Conservation (phyloP, 2,329 filamentous ascomycete genomes). For the Penicillium sp. region DNA sequence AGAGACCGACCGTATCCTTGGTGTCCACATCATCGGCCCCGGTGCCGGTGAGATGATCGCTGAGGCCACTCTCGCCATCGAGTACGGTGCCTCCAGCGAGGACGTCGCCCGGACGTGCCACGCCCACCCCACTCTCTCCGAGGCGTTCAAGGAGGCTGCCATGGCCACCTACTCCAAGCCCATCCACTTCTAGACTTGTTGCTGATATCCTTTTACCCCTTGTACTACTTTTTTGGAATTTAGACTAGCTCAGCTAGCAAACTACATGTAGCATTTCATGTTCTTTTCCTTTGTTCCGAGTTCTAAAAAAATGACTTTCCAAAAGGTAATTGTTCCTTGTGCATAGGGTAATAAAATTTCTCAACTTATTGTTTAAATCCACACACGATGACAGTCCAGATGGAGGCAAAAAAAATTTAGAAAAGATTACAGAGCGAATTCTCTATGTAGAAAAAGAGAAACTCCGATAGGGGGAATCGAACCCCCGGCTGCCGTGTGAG, state of each 20-base stretch:
- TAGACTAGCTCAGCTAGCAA: constrained; percentile 39
- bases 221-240: constrained; percentile 28
- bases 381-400: no score
- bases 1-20: constrained; percentile 92
- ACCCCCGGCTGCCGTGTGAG: constrained; percentile 31
- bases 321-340: no score
- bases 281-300: constrained; percentile 25
- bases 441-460: background rate
- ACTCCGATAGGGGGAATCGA: constrained; percentile 31
- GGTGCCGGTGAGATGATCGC: constrained; percentile 99
- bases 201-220: constrained; percentile 22
- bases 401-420: no score
- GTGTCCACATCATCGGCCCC: constrained; percentile 93
- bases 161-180: constrained; percentile 96
- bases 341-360: no score
- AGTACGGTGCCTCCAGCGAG: constrained; percentile 94
- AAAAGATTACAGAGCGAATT: no score
- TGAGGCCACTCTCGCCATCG: constrained; percentile 88
- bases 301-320: background rate
- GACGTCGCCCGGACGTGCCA: constrained; percentile 94
- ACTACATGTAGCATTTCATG: constrained; percentile 39
- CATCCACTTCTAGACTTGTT: constrained; percentile 75
- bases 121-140: constrained; percentile 90
- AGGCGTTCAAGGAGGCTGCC: constrained; percentile 99
- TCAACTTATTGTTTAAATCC: no score